Evolutionary conservation across 129 eudicot genomes (phyloP), one percentile per base, ranked within the genome.

Genomic region (Logfia minima): DNA sequence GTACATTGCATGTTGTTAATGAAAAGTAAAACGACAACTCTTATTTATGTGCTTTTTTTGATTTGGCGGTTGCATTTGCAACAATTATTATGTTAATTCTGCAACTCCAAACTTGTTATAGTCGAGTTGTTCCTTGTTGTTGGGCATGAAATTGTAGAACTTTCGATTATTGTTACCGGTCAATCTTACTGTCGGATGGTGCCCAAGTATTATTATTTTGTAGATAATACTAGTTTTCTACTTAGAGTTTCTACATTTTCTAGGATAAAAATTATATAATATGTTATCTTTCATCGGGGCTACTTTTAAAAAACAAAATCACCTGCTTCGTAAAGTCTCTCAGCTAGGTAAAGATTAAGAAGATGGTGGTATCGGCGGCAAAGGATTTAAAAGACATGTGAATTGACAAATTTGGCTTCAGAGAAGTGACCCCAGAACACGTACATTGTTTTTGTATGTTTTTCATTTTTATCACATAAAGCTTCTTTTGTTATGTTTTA

Each of bases 81-180:
- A 39, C 22, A 18, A 74, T 35, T 64, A 7, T 72, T 74, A 17
- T 67, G 58, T 68, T 72, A 3, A 71, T 81, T 56, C 59, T 81
- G 85, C 86, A 93, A 96, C 66, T 88, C 96, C 16, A 56, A 79
- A 39, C 96, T 93, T 74, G 89, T 86, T 41, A 87, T 93, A 34
- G 96, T 91, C 77, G 97, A 83, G 56, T 84, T 89, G 74, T 83
- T 93, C 17, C 85, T 97, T 45, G 71, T 87, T 51, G 86, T 90
- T 56, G 98, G 98, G 64, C 77, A 75, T 13, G 90, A 90, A 58
- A 10, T 87, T 35, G 96, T 89, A 26, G 93, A 93, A 72, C 92
- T 93, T 66, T 90, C 96, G 0, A 61, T 91, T 62, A 93, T 84
- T 66, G 98, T 96, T 51, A 93, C 98, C 34, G 85, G 83, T 48